A percentile compares a stretch with the other conserved stretches of the same genome.
These are phyloP conservation scores for Candida adriatica DNA, from an alignment of 805 yeast genomes.

Conservation along the genomic window DNA sequence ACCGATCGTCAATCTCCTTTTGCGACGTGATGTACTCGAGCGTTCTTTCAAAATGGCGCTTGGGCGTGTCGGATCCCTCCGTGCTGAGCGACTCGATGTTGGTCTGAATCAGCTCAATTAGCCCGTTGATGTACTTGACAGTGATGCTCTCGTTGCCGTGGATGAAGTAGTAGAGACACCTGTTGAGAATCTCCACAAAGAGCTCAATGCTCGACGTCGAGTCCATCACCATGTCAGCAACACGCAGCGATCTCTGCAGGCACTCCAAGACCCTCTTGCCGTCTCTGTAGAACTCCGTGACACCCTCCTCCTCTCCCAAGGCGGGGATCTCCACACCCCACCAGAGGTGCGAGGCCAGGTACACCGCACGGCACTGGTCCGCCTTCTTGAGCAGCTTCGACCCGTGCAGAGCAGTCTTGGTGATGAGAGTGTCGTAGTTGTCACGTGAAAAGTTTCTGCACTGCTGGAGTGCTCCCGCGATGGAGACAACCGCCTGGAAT, in stretches of 20 bases:
- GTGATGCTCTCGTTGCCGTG: slow-evolving; percentile 70
- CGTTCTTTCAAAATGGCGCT: slow-evolving; percentile 62
- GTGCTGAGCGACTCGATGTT: slow-evolving; percentile 33
- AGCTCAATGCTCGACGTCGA: slow-evolving; percentile 64
- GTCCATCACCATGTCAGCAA: slow-evolving; percentile 94
- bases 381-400: slow-evolving; percentile 85
- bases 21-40: slow-evolving; percentile 64
- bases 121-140: slow-evolving; percentile 71
- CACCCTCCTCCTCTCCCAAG: slow-evolving; percentile 38
- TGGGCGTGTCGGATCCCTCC: slow-evolving; percentile 18
- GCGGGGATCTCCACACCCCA: slow-evolving; percentile 69
- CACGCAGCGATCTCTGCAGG: slow-evolving; percentile 77
- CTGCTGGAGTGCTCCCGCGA: slow-evolving; percentile 45
- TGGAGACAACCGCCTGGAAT: slow-evolving; percentile 43
- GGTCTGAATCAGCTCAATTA: slow-evolving; percentile 73
- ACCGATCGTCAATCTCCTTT: slow-evolving; percentile 62
- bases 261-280: slow-evolving; percentile 84
- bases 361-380: slow-evolving; percentile 91
- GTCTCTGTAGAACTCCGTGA: slow-evolving; percentile 35
- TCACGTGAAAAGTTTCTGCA: slow-evolving; percentile 49
- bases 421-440: slow-evolving; percentile 74
- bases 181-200: slow-evolving; percentile 83
- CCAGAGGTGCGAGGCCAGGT: slow-evolving; percentile 87
- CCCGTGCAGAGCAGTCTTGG: slow-evolving; percentile 81
- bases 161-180: slow-evolving; percentile 78